A percentile compares a stretch with the other conserved stretches of the same genome.
phyloP scores from a whole-genome alignment of 1,139 yeast genomes.

The Kodamaea sp. region DNA sequence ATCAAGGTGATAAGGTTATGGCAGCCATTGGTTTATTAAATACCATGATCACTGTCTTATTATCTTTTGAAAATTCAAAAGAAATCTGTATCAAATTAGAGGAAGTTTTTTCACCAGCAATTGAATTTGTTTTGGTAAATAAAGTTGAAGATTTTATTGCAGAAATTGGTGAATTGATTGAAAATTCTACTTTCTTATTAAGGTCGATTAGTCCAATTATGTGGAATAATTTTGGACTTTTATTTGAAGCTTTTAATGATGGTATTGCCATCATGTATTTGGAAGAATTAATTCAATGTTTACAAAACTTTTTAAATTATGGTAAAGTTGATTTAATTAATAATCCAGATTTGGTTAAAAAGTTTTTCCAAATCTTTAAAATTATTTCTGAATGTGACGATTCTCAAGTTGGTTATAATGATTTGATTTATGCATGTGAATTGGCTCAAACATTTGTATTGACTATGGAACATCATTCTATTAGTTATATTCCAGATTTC shows the following conservation, averaged over 20 bases:
- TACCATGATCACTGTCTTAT: slow-evolving; percentile 81
- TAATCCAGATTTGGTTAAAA: slow-evolving; percentile 21
- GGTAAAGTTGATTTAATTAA: slow-evolving; percentile 52
- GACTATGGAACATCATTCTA: slow-evolving; percentile 40
- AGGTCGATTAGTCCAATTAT: slow-evolving; percentile 68
- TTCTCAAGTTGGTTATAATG: slow-evolving; percentile 41
- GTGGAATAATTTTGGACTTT: slow-evolving; percentile 67
- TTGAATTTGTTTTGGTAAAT: slow-evolving; percentile 60
- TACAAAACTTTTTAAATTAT: slow-evolving; percentile 74
- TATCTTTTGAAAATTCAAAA: slow-evolving; percentile 79
- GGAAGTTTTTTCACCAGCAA: slow-evolving; percentile 68
- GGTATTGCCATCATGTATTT: slow-evolving; percentile 59
- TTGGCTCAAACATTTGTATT: slow-evolving; percentile 55
- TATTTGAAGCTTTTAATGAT: slow-evolving; percentile 52
- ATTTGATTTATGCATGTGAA: slow-evolving; percentile 48
- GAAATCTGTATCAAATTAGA: slow-evolving; percentile 68
- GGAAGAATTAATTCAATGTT: slow-evolving; percentile 72
- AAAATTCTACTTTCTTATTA: slow-evolving; percentile 75
- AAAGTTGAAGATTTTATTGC: slow-evolving; percentile 75
- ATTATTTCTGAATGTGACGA: slow-evolving; percentile 39
- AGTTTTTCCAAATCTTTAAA: slow-evolving; percentile 32
- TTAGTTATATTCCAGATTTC: slow-evolving; percentile 38
- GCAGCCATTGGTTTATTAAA: slow-evolving; percentile 85
- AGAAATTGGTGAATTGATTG: slow-evolving; percentile 81
- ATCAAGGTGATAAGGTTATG: slow-evolving; percentile 73